Evolutionary conservation across 306 rosid species (phyloP).

Genomic region (Dalbergia cultrata): DNA sequence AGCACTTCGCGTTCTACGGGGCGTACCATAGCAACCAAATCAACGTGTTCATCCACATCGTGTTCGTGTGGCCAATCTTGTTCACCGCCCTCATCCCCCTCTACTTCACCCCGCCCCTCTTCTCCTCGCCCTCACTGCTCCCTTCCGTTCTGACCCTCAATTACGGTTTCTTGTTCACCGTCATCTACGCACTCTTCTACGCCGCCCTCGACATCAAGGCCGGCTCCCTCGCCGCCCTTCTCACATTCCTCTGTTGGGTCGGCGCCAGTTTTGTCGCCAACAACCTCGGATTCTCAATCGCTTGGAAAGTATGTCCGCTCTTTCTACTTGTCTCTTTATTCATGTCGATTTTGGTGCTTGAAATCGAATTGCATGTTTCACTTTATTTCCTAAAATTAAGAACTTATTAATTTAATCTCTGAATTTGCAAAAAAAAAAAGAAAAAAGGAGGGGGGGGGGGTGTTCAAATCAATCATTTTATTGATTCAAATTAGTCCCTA

Average conservation of each 20-base stretch:
- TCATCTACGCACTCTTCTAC: constrained; percentile 65
- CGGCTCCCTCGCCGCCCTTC: constrained; percentile 76
- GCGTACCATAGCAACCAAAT: constrained; percentile 85
- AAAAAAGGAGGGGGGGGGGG: too few species aligned
- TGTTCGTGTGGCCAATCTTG: constrained; percentile 85
- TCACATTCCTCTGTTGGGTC: constrained; percentile 71
- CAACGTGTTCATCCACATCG: constrained; percentile 66
- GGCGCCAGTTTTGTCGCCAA: constrained; percentile 65
- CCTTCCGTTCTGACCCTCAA: constrained; percentile 62
- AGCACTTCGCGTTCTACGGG: constrained; percentile 88
- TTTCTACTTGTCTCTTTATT: neutral
- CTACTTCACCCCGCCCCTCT: constrained; percentile 72
- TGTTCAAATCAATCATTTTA: too few species aligned
- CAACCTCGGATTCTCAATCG: constrained; percentile 59
- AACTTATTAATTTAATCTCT: too few species aligned
- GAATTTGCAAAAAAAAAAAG: too few species aligned
- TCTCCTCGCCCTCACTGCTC: constrained; percentile 34
- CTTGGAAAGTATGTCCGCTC: constrained; percentile 69
- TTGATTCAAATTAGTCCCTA: too few species aligned
- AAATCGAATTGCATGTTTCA: too few species aligned
- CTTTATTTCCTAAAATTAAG: too few species aligned
- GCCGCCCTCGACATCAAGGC: constrained; percentile 69
- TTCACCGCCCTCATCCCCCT: constrained; percentile 66
- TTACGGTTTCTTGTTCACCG: constrained; percentile 63
- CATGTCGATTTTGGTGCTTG: too few species aligned